These are phyloP conservation scores for Volvox africanus DNA, from an alignment of 139 green algal species.

Conservation along the genomic window DNA sequence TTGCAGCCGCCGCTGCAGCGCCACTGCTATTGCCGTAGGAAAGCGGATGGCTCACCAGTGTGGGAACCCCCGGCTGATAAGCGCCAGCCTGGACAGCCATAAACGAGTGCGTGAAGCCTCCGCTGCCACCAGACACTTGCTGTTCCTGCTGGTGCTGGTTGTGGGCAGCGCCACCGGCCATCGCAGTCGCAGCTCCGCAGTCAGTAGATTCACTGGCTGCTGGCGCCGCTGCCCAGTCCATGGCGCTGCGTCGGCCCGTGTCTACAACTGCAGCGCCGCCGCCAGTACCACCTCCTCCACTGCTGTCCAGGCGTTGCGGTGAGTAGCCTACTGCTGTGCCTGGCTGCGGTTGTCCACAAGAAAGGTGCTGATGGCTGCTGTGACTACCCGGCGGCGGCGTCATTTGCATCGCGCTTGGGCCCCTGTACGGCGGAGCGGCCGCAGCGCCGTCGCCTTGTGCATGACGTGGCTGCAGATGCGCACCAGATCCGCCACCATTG, in stretches of 20 bases:
- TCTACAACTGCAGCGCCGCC: background rate
- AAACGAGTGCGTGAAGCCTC: background rate
- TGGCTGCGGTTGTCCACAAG: too few species aligned
- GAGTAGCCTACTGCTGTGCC: too few species aligned
- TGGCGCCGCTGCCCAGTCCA: conserved; percentile 19
- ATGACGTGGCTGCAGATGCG: background rate
- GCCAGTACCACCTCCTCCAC: background rate
- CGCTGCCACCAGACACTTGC: too few species aligned
- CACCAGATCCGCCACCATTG: background rate
- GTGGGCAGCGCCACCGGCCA: background rate
- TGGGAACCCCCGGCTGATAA: background rate
- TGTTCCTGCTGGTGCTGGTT: background rate
- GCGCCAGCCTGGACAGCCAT: too few species aligned
- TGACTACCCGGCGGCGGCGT: conserved; percentile 13
- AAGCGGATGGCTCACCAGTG: background rate
- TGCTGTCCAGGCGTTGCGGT: background rate
- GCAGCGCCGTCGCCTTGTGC: conserved; percentile 8
- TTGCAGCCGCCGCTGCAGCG: background rate
- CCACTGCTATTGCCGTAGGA: background rate
- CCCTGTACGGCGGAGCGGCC: background rate
- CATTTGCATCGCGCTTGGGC: conserved; percentile 36
- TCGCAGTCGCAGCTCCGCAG: background rate
- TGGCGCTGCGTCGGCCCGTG: conserved; percentile 7
- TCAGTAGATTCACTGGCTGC: background rate
- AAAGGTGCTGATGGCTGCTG: background rate